Conservation (phyloP, 2,329 filamentous ascomycete genomes). For the Colletotrichum horii region DNA sequence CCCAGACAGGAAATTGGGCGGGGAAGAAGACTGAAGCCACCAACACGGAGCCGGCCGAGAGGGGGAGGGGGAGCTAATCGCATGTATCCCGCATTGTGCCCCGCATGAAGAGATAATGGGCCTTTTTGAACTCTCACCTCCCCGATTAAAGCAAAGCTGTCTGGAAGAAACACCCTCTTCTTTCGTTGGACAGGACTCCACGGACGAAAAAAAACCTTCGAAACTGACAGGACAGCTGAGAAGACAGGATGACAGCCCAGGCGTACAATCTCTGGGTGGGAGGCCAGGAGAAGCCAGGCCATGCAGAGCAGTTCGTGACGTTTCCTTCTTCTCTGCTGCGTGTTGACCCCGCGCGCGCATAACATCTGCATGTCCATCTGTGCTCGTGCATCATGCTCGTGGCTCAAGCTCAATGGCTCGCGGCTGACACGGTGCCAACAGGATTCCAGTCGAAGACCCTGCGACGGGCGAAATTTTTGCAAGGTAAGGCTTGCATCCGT, state of each 20-base stretch:
- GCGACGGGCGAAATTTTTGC: slow-evolving; percentile 58
- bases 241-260: slow-evolving; percentile 20
- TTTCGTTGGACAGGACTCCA: neutral
- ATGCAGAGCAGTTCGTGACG: slow-evolving; percentile 49
- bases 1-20: neutral
- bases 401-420: neutral
- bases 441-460: slow-evolving; percentile 59
- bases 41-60: slow-evolving; percentile 14
- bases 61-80: neutral
- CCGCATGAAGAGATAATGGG: slow-evolving; percentile 2
- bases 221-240: slow-evolving; percentile 4
- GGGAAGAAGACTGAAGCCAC: neutral
- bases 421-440: slow-evolving; percentile 29
- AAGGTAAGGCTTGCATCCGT: slow-evolving; percentile 36
- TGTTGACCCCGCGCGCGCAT: neutral
- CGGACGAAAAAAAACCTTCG: slow-evolving; percentile 4
- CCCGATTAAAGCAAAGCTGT: neutral
- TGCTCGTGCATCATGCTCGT: slow-evolving; percentile 2
- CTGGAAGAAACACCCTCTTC: neutral
- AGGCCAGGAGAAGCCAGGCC: slow-evolving; percentile 35
- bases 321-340: neutral
- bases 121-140: neutral
- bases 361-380: slow-evolving; percentile 15
- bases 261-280: slow-evolving; percentile 28
- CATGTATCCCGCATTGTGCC: neutral